Base-by-base conservation (phyloP, 2,329 filamentous ascomycete genomes). In the Cryphonectria naterciae region DNA sequence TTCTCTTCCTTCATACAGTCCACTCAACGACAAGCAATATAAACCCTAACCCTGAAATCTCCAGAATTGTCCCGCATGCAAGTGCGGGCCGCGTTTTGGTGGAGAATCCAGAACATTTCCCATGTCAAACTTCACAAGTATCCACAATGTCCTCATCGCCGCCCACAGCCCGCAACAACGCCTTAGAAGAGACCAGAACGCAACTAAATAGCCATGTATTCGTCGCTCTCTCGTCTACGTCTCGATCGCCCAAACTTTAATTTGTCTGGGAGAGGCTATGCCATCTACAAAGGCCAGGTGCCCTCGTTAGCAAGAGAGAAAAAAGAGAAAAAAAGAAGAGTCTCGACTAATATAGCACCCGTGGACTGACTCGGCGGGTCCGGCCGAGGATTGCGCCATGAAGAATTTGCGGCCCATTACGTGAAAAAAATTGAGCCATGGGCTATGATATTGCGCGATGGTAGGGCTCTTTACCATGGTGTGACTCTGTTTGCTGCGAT, bases 391-490 rank as follows among this genome's bases (percentile, higher is more conserved):
- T 72, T 66, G 71, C 71, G 71, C 68, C 68, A 72, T 69, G 54
- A 54, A 70, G 66, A 70, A 28, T 70, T 72, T 72, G 68, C 65
- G 65, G 19, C 35, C 65, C 54, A 65, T 70, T 72, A 72, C 68
- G 70, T 61, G 67, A 72, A 70, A 52, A 35, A 19, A 68, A 66
- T 5, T 52, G 60, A 8, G 37, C 35, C n/a, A n/a, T 63, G 22
- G 37, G 37, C 35, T n/a, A 37, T 37, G 25, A 63, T 25, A 39
- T 39, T 37, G 35, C 25, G 35, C 19, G n/a, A 41, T 41, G 35
- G n/a, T 11, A 37, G 61, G n/a, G 22, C 4, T 25, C 10, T 13
- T 63, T n/a, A n/a, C 58, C 37, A 25, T 28, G 35, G 19, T 28
- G 46, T n/a, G 22, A 49, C 46, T 49, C 19, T 63, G n/a, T 39